Evolutionary conservation across 2,329 filamentous ascomycete species (phyloP), one percentile per base, ranked within the genome.

Genomic region (Clonostachys solani): DNA sequence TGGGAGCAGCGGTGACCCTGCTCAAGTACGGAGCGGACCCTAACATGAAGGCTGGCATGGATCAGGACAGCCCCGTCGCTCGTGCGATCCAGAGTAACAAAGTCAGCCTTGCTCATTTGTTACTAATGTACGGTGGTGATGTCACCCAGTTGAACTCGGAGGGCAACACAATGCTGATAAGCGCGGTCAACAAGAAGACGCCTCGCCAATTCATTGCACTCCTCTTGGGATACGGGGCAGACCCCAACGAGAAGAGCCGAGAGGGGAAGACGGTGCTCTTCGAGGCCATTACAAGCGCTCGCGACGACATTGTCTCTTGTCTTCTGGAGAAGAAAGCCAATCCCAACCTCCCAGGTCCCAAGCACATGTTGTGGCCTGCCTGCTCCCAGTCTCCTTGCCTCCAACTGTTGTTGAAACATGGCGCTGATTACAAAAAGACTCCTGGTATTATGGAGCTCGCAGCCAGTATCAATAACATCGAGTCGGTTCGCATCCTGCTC

Each of bases 301-400:
- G 83, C 6, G 64, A 74, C 43, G 81, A 86, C 49, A 68, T 85
- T 2, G 75, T 84, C 49, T 69, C 64, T 9, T 60, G 59, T 3
- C 63, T 75, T 33, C 58, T 75, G 4, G 65, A 86, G 45, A 74
- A 83, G 47, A 75, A 78, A 4, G 85, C 84, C 3, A 77, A 87
- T 55, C 77, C 83, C 9, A 88, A 89, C 58, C 67, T 87, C 6
- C 84, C 84, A 2, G 83, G 81, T 2, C 83, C 83, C 12, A 85
- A 86, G 61, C 80, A 87, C 65, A 78, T 83, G 63, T 72, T 88
- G 19, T 84, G 84, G 84, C 81, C 82, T 3, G 73, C 83, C 1
- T 77, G 76, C 0, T 80, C 82, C 62, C 73, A 83, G 45, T 70
- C 82, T 0, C 64, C 70, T 8, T 83, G 78, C 50, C 66, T 87